phyloP scores from a whole-genome alignment of 1,284 basidiomycete genomes.

The Ceratobasidium sp. region DNA sequence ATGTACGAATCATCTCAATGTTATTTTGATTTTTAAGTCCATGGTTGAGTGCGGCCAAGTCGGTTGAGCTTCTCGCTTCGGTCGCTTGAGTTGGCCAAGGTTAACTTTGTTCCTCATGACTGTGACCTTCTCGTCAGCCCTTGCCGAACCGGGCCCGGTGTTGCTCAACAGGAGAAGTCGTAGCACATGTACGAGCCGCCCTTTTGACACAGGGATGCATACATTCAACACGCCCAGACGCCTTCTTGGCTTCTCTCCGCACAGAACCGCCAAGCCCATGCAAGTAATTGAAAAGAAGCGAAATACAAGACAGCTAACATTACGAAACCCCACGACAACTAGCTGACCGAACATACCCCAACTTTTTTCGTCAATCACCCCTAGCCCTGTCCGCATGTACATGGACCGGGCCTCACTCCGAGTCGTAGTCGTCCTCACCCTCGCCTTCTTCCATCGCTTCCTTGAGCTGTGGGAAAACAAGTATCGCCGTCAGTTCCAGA shows the following conservation, averaged over 20 bases:
- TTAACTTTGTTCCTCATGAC: too few relatives aligned
- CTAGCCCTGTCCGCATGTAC: not conserved
- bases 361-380: not conserved
- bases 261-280: not conserved
- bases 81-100: not conserved
- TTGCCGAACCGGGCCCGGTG: not conserved
- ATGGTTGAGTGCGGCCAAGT: not conserved
- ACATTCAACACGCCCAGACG: not conserved
- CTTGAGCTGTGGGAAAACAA: conserved; percentile 66
- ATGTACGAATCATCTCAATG: conserved; percentile 4
- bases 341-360: not conserved
- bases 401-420: conserved; percentile 18
- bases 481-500: not conserved
- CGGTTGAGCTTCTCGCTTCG: conserved; percentile 1
- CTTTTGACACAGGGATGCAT: not conserved
- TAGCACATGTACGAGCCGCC: not conserved
- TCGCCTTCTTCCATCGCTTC: conserved; percentile 81
- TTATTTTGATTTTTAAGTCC: conserved; percentile 10
- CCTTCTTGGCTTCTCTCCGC: not conserved
- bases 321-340: not conserved
- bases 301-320: not conserved
- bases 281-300: conserved; percentile 2
- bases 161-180: not conserved
- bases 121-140: not conserved
- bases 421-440: conserved; percentile 60